Conservation (phyloP, 257 asterid genomes). For the Lycium ferocissimum region DNA sequence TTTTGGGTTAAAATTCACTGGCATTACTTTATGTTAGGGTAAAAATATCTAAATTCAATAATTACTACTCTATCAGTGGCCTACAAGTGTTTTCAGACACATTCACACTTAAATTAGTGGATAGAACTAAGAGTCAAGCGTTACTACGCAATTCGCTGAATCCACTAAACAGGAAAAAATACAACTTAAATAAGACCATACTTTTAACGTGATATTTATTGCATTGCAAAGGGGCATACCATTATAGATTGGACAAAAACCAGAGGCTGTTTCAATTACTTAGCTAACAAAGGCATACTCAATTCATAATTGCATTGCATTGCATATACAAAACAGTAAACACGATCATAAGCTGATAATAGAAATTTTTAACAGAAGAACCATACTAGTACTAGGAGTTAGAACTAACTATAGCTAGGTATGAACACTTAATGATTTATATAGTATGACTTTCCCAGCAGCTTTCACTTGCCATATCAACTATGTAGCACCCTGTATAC, state of each 20-base stretch:
- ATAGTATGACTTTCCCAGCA: not conserved
- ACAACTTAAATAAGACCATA: not conserved
- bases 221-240: not conserved
- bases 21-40: not conserved
- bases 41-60: not conserved
- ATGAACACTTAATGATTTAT: not conserved
- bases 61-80: too few relatives aligned
- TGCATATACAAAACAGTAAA: not conserved
- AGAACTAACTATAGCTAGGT: not conserved
- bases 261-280: not conserved
- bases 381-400: not conserved
- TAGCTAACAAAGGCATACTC: not conserved
- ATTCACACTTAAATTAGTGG: too few relatives aligned
- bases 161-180: not conserved
- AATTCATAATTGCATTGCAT: not conserved
- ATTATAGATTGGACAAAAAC: too few relatives aligned
- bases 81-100: too few relatives aligned
- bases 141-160: too few relatives aligned
- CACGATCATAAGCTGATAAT: not conserved
- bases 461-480: not conserved
- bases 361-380: not conserved
- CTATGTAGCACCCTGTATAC: not conserved
- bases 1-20: not conserved
- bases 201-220: too few relatives aligned
- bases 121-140: too few relatives aligned